Conservation (phyloP, 345 rosid genomes). For the Bretschneidera sinensis region DNA sequence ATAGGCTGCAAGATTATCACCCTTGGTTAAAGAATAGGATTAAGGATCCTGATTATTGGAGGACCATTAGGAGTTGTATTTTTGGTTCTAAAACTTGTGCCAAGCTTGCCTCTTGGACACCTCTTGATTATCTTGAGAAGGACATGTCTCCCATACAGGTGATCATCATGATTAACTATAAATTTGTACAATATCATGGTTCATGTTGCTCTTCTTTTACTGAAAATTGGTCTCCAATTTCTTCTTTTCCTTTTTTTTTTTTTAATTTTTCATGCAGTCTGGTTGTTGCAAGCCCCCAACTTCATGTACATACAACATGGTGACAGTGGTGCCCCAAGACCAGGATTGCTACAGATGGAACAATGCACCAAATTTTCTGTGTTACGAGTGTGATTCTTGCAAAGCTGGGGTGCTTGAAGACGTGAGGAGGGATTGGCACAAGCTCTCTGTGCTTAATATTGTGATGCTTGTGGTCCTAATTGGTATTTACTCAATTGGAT, state of each 20-base stretch:
- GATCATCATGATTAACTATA: background rate
- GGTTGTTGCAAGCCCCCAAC: conserved; percentile 99
- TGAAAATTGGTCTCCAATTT: background rate
- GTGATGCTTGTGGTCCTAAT: conserved; percentile 68
- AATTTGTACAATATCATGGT: background rate
- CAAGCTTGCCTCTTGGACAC: conserved; percentile 70
- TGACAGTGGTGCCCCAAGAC: conserved; percentile 50
- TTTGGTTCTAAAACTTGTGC: conserved; percentile 67
- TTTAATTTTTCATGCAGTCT: conserved; percentile 35
- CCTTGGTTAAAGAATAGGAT: conserved; percentile 74
- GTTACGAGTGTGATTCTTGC: conserved; percentile 95
- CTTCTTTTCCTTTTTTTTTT: too few relatives aligned
- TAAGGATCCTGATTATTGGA: conserved; percentile 56
- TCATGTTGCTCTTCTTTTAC: background rate
- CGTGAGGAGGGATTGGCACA: conserved; percentile 77
- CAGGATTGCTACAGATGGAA: conserved; percentile 84
- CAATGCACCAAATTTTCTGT: conserved; percentile 47
- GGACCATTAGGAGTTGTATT: conserved; percentile 60
- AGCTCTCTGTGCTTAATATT: conserved; percentile 63
- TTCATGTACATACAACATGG: conserved; percentile 63
- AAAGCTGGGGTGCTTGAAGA: conserved; percentile 89
- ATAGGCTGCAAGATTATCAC: conserved; percentile 61
- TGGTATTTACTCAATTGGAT: conserved; percentile 62
- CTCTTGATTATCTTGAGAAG: conserved; percentile 62
- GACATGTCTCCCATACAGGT: conserved; percentile 86